Percentiles rank a stretch among this genome's conserved stretches.
phyloP scores from a whole-genome alignment of 345 rosid genomes.

The Citrus unshiu region DNA sequence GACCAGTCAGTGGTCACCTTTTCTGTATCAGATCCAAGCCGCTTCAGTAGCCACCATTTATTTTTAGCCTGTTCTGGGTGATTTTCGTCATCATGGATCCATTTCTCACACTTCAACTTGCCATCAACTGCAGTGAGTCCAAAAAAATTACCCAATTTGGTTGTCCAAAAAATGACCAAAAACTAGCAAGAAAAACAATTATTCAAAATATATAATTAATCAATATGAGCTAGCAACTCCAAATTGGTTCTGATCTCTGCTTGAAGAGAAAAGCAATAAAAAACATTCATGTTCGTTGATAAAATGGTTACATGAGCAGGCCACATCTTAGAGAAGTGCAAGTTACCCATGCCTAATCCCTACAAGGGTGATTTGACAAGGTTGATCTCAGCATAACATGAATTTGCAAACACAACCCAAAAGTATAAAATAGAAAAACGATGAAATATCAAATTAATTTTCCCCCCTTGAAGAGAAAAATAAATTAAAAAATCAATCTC shows the following conservation, averaged over 20 bases:
- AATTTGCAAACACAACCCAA: too few relatives aligned
- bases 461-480: too few relatives aligned
- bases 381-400: background rate
- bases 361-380: background rate
- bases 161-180: background rate
- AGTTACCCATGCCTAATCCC: background rate
- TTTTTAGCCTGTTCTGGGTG: conserved; percentile 63
- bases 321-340: background rate
- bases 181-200: background rate
- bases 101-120: conserved; percentile 87
- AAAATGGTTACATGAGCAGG: background rate
- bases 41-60: conserved; percentile 78
- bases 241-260: background rate
- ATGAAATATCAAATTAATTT: too few relatives aligned
- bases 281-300: background rate
- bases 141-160: conserved; percentile 14
- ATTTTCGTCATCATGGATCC: conserved; percentile 79
- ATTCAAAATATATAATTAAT: background rate
- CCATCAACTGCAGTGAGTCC: conserved; percentile 68
- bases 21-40: conserved; percentile 65
- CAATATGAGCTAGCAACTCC: background rate
- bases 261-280: background rate
- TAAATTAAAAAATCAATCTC: too few relatives aligned
- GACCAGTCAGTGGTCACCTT: conserved; percentile 83
- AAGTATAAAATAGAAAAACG: too few relatives aligned